Conservation (phyloP, 306 rosid genomes). For the Fragaria nilgerrensis region DNA sequence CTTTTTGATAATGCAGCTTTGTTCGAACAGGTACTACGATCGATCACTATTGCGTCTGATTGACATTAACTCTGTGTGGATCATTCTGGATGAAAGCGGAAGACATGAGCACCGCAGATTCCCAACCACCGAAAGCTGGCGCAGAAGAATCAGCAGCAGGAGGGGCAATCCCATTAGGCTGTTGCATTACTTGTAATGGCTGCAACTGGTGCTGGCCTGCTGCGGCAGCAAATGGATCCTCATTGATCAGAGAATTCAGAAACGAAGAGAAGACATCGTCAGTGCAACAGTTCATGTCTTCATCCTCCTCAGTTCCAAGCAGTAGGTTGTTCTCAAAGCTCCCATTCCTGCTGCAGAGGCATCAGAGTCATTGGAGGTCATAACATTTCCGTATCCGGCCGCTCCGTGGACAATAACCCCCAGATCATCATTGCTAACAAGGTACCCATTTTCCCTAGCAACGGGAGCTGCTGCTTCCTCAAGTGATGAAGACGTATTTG, state of each 20-base stretch:
- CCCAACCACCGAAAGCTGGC: conserved; percentile 33
- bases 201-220: conserved; percentile 31
- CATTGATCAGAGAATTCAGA: conserved; percentile 69
- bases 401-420: conserved; percentile 1
- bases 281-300: conserved; percentile 36
- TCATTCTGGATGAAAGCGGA: conserved; percentile 39
- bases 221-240: conserved; percentile 45
- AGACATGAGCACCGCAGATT: conserved; percentile 35
- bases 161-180: conserved; percentile 13
- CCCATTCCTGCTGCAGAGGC: conserved; percentile 10
- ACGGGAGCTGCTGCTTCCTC: conserved; percentile 10
- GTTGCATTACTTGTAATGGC: conserved; percentile 1
- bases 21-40: background rate
- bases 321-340: conserved; percentile 19
- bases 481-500: background rate
- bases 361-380: conserved; percentile 6
- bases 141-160: background rate
- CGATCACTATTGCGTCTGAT: conserved; percentile 3
- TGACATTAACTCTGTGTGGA: conserved; percentile 8
- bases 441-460: background rate
- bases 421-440: background rate
- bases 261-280: conserved; percentile 76
- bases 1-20: conserved; percentile 6
- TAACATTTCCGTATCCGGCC: conserved; percentile 11
- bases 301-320: conserved; percentile 24